Evolutionary conservation across 1,284 basidiomycete genomes (phyloP).

Genomic region (Caloboletus inedulis): DNA sequence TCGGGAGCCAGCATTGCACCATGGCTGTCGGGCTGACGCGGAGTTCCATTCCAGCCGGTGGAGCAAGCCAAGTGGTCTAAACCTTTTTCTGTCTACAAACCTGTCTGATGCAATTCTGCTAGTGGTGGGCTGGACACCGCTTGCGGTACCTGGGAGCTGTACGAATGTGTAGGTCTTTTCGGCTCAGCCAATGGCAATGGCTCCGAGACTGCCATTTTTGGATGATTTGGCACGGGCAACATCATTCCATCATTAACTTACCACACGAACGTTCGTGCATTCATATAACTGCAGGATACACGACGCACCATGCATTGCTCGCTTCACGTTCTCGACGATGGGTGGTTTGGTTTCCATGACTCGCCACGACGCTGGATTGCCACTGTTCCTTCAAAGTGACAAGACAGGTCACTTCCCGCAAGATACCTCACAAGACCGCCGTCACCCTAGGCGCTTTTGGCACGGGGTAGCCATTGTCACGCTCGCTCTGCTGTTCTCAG

Average conservation of each 20-base stretch:
- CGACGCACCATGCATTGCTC: conserved; percentile 6
- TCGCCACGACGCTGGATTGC: conserved; percentile 2
- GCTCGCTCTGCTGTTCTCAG: conserved; percentile 18
- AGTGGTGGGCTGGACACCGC: not conserved
- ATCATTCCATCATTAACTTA: conserved; percentile 6
- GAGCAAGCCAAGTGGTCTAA: not conserved
- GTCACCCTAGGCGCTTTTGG: conserved; percentile 4
- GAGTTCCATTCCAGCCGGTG: no score
- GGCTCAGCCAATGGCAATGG: not conserved
- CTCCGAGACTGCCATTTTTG: conserved; percentile 8
- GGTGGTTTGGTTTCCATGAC: not conserved
- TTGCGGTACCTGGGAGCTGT: no score
- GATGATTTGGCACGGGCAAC: conserved; percentile 5
- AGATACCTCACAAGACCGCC: not conserved
- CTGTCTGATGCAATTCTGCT: conserved; percentile 4
- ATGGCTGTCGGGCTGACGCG: no score
- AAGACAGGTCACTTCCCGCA: conserved; percentile 1
- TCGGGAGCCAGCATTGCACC: no score
- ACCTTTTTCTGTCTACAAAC: not conserved
- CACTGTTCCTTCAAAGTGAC: conserved; percentile 8
- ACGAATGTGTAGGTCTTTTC: no score
- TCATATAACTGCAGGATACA: conserved; percentile 2
- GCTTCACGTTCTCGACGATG: conserved; percentile 6
- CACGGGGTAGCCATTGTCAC: conserved; percentile 10
- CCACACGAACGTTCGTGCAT: conserved; percentile 24